phyloP scores from a whole-genome alignment of 345 rosid species.

The Leavenworthia alabamica region DNA sequence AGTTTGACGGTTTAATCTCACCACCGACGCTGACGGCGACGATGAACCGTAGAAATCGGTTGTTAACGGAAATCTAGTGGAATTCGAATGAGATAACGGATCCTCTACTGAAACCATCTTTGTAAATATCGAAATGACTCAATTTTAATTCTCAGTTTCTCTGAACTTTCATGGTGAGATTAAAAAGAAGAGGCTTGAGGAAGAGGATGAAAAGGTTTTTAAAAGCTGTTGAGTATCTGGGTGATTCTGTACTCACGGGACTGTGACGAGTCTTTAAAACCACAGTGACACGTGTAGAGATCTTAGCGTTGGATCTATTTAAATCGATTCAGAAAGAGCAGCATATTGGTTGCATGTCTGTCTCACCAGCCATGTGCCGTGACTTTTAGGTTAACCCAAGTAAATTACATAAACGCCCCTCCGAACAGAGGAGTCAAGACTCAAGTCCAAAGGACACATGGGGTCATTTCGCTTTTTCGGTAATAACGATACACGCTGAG shows the following conservation, averaged over 20 bases:
- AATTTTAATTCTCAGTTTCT: not conserved
- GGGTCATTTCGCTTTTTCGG: slow-evolving; percentile 22
- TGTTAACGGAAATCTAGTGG: slow-evolving; percentile 55
- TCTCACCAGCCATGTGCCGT: slow-evolving; percentile 30
- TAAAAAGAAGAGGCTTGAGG: slow-evolving; percentile 1
- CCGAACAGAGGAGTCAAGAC: not conserved
- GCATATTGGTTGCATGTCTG: slow-evolving; percentile 19
- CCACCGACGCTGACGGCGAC: slow-evolving; percentile 35
- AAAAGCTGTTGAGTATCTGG: slow-evolving; percentile 27
- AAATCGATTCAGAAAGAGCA: slow-evolving; percentile 1
- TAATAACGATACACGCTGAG: not conserved
- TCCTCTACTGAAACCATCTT: slow-evolving; percentile 73
- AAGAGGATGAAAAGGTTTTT: slow-evolving; percentile 5
- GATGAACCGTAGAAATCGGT: slow-evolving; percentile 35
- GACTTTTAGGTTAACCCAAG: slow-evolving; percentile 13
- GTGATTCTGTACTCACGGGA: slow-evolving; percentile 21
- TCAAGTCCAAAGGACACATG: slow-evolving; percentile 24
- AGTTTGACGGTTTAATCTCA: slow-evolving; percentile 46
- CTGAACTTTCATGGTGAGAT: slow-evolving; percentile 24
- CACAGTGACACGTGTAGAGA: slow-evolving; percentile 14
- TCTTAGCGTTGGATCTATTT: not conserved
- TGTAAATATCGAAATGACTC: not conserved
- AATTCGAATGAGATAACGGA: slow-evolving; percentile 43
- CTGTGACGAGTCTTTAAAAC: not conserved
- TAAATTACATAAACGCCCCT: slow-evolving; percentile 16